phyloP scores from a whole-genome alignment of 2,329 filamentous ascomycete genomes.

The Magnaporthiopsis incrustans region DNA sequence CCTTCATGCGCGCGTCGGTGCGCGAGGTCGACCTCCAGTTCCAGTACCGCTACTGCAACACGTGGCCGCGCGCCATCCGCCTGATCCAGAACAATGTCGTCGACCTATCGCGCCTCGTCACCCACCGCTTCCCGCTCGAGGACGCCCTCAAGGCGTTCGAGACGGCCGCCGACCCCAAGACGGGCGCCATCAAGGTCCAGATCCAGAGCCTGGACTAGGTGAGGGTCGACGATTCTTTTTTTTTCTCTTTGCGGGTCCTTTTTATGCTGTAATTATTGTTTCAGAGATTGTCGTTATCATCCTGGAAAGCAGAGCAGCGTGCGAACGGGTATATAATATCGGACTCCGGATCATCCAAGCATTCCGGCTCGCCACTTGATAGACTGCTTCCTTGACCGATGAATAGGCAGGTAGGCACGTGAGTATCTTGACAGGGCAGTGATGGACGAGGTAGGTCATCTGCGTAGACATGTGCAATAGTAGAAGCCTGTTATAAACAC shows the following conservation, averaged over 20 bases:
- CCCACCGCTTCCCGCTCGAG: slow-evolving; percentile 78
- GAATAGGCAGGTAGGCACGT: background rate
- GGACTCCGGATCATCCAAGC: background rate
- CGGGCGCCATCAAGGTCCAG: slow-evolving; percentile 95
- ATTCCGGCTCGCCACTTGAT: background rate
- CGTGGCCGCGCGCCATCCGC: slow-evolving; percentile 88
- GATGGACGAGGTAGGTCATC: too few relatives aligned
- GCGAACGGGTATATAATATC: background rate
- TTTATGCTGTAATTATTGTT: background rate
- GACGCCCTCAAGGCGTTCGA: slow-evolving; percentile 85
- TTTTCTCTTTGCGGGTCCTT: background rate
- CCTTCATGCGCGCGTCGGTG: slow-evolving; percentile 88
- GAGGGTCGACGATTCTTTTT: background rate
- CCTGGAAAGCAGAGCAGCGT: background rate
- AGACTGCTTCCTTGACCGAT: background rate
- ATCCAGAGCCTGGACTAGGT: slow-evolving; percentile 63
- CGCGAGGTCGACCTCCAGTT: slow-evolving; percentile 92
- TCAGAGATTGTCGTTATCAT: background rate
- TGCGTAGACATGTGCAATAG: background rate
- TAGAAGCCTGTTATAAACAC: too few relatives aligned
- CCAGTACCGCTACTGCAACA: slow-evolving; percentile 94
- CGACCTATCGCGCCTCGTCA: slow-evolving; percentile 74
- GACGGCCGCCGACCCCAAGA: slow-evolving; percentile 79
- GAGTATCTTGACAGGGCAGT: background rate
- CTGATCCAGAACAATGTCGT: slow-evolving; percentile 79